Base-by-base conservation (phyloP, 2,329 filamentous ascomycete species). In the Hawksworthiomyces lignivorus region DNA sequence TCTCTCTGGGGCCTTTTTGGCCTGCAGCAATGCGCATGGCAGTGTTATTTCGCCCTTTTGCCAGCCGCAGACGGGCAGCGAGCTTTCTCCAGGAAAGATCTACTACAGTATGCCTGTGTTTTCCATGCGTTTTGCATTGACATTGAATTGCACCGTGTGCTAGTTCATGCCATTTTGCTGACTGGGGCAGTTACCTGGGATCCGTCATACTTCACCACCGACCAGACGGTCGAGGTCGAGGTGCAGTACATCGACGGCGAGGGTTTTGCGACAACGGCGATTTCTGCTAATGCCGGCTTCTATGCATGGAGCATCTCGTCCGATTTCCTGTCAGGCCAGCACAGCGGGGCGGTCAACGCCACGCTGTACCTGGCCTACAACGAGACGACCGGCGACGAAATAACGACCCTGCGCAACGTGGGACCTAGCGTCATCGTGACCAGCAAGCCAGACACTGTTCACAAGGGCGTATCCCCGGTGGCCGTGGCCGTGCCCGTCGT, bases 121-220 rank as follows among this genome's bases (percentile, higher is more conserved):
- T 19, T 32, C 30, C 19, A 12, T 11, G 19, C 33, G 26, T 10
- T n/a, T n/a, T n/a, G n/a, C n/a, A n/a, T n/a, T n/a, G n/a, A n/a
- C n/a, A n/a, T n/a, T n/a, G n/a, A n/a, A n/a, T n/a, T n/a, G n/a
- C n/a, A n/a, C n/a, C n/a, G n/a, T n/a, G n/a, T n/a, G n/a, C n/a
- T n/a, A n/a, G n/a, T n/a, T 7, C 9, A 26, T 26, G 7, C 24
- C 8, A 26, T 8, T 4, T 26, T 26, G 24, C 24, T 26, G 24
- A 26, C 24, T 12, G 24, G 30, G 5, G 7, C 38, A 62, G 60
- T 64, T 34, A 61, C 60, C 15, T 62, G 61, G 60, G 52, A 57
- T 14, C 46, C 50, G 1, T 28, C 33, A 7, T 51, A 48, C 40
- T 60, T 62, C 42, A 44, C 48, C 20, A 43, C 48, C 15, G 40